Evolutionary conservation across 2,329 filamentous ascomycete genomes (phyloP).

Genomic region (Colletotrichum sp.): DNA sequence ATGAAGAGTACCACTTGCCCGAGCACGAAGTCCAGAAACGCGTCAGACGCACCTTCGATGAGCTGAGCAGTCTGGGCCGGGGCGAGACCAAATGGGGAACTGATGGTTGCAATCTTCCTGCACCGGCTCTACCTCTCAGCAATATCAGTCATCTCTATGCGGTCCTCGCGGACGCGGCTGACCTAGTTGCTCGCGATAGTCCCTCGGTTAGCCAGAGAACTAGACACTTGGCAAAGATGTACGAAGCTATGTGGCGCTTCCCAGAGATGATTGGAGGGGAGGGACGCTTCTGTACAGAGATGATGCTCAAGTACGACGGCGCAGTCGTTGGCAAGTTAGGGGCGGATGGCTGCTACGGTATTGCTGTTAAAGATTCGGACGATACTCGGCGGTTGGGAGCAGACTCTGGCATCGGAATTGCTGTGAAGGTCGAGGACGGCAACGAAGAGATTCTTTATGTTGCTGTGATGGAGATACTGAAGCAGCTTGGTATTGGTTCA

Average conservation of each 20-base stretch:
- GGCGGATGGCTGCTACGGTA: neutral
- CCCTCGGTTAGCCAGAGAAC: neutral
- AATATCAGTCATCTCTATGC: neutral
- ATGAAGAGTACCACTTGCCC: neutral
- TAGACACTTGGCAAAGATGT: neutral
- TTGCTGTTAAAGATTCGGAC: accelerated
- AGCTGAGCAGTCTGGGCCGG: accelerated
- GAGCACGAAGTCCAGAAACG: neutral
- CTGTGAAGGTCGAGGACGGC: neutral
- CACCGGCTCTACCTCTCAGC: neutral
- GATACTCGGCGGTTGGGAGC: neutral
- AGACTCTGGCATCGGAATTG: neutral
- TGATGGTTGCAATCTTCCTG: neutral
- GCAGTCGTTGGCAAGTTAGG: neutral
- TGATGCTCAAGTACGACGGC: neutral
- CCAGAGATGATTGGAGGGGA: neutral
- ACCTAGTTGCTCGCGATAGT: neutral
- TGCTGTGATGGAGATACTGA: neutral
- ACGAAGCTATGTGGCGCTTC: neutral
- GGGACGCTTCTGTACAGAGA: neutral
- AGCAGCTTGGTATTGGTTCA: neutral
- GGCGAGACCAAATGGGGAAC: neutral
- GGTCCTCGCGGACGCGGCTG: neutral
- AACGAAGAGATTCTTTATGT: neutral
- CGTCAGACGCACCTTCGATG: neutral